phyloP scores from a whole-genome alignment of 257 asterid genomes.

The Solanum lignicaule region DNA sequence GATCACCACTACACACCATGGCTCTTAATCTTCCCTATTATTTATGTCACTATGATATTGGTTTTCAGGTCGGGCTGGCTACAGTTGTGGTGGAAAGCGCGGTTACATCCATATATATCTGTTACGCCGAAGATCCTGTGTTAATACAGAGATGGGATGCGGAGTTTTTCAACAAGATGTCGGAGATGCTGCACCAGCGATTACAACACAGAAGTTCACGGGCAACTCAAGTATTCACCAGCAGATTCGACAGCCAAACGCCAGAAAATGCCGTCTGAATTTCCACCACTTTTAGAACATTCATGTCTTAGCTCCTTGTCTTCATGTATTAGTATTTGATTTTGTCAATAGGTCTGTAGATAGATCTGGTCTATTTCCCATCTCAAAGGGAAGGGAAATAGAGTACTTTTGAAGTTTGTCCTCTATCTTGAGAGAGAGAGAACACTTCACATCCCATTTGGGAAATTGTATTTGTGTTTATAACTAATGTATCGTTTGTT shows the following conservation, averaged over 20 bases:
- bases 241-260: constrained; percentile 47
- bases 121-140: constrained; percentile 86
- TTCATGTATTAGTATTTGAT: background rate
- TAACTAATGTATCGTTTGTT: background rate
- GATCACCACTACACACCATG: background rate
- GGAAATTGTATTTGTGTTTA: background rate
- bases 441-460: background rate
- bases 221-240: constrained; percentile 41
- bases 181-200: constrained; percentile 81
- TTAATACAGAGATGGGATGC: constrained; percentile 77
- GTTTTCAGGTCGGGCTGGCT: constrained; percentile 74
- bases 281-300: background rate
- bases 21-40: background rate
- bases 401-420: background rate
- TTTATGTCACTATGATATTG: background rate
- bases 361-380: background rate
- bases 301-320: background rate
- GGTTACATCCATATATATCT: constrained; percentile 82
- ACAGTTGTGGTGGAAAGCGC: constrained; percentile 97
- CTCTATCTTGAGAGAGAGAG: background rate
- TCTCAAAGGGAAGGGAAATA: background rate
- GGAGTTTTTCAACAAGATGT: constrained; percentile 57
- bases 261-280: constrained; percentile 41
- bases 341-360: background rate
- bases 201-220: constrained; percentile 93